phyloP scores from a whole-genome alignment of 2,329 filamentous ascomycete genomes.

The Aspergillus tamarii region DNA sequence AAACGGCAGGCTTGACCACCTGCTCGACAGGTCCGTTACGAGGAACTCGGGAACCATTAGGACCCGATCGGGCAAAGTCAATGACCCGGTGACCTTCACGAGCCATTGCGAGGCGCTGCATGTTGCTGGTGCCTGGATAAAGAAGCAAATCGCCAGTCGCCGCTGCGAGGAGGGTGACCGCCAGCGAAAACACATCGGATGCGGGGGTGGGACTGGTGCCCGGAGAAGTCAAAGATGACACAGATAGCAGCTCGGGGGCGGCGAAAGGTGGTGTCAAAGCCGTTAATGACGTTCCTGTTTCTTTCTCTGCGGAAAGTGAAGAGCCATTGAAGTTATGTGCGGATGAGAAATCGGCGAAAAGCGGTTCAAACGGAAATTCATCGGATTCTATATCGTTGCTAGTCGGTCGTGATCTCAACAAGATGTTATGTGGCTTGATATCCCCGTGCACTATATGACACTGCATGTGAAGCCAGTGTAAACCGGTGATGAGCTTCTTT shows the following conservation, averaged over 20 bases:
- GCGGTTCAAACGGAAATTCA: constrained; percentile 42
- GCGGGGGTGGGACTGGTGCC: constrained; percentile 39
- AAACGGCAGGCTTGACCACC: constrained; percentile 41
- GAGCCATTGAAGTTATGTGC: constrained; percentile 28
- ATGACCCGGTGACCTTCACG: constrained; percentile 48
- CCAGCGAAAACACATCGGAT: constrained; percentile 51
- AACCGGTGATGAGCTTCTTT: constrained; percentile 42
- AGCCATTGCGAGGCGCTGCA: constrained; percentile 48
- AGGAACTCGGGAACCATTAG: constrained; percentile 43
- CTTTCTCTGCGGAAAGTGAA: constrained; percentile 17
- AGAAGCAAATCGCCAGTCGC: constrained; percentile 50
- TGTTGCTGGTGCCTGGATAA: constrained; percentile 43
- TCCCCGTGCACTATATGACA: constrained; percentile 51
- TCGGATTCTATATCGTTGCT: constrained; percentile 6
- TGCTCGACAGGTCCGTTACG: constrained; percentile 45
- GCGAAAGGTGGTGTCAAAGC: constrained; percentile 51
- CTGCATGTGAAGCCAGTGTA: constrained; percentile 48
- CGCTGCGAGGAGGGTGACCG: constrained; percentile 48
- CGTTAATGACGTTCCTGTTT: constrained; percentile 32
- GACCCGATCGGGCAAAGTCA: constrained; percentile 42
- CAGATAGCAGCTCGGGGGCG: constrained; percentile 47
- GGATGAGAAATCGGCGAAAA: constrained; percentile 52
- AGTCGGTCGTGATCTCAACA: constrained; percentile 35
- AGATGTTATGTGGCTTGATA: constrained; percentile 52
- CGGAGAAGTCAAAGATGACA: constrained; percentile 40